Base-by-base conservation (phyloP, 2,329 filamentous ascomycete species). In the Neonectria neomacrospora region DNA sequence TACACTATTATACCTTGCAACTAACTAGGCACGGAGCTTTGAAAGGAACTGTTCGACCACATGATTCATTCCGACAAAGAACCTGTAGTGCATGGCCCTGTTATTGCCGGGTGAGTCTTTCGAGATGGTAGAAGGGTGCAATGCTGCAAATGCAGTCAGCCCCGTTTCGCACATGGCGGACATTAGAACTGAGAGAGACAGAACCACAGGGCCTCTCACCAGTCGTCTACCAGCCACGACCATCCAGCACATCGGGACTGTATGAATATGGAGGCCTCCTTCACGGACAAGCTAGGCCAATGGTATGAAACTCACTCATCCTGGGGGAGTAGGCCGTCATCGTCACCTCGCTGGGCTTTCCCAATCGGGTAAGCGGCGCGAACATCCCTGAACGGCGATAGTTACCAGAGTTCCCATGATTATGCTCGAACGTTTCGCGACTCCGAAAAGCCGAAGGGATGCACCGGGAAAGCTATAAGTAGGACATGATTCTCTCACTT, bases 321-420 rank as follows among this genome's bases (percentile, higher is more conserved):
- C 30, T 26, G 30, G 8, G n/a, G n/a, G n/a, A n/a, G n/a, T 41
- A 8, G 37, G 47, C 47, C 28, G 18, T 50, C 47, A 50, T 50
- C 47, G 14, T 20, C 47, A 53, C 54, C 48, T 63, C 60, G 60
- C 54, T 51, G 32, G 44, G 28, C 47, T 61, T 68, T 60, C 66
- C 63, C 12, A 47, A 66, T 60, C 22, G 55, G 64, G 55, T 45
- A 67, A 69, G 61, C 53, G 66, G 54, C 55, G 67, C 68, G 67
- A 67, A 57, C 56, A 71, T 68, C 67, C 69, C 57, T 65, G 69
- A 64, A 42, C 14, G 10, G 18, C 34, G 32, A 56, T 34, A 22
- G 39, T 32, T 52, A 39, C 20, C 22, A 6, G 18, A 47, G 23
- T 28, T n/a, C n/a, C 52, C 45, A 57, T 34, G 41, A 37, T 47